Percentiles rank a stretch among this genome's conserved stretches.
phyloP scores from a whole-genome alignment of 176 grass and related monocot genomes.

The Carex littledalei region DNA sequence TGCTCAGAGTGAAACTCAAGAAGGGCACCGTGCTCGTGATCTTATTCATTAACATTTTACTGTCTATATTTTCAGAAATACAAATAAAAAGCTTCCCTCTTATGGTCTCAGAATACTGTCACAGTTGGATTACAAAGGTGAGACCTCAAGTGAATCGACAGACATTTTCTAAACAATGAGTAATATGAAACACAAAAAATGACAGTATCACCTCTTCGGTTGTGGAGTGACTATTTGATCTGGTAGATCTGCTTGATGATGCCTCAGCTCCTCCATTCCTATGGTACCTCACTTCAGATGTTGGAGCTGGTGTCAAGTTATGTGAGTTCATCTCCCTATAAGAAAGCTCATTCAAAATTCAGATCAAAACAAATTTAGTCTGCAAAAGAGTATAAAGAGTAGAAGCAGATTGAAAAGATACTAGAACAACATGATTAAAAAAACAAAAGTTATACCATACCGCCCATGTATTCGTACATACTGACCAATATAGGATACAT shows the following conservation, averaged over 20 bases:
- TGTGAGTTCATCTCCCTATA: slow-evolving; percentile 19
- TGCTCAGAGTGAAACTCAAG: background rate
- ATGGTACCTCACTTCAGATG: background rate
- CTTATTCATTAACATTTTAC: background rate
- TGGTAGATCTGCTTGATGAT: background rate
- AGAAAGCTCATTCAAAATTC: background rate
- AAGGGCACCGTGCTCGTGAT: background rate
- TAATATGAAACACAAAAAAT: background rate
- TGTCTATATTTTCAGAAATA: background rate
- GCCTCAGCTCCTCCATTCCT: background rate
- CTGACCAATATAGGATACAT: background rate
- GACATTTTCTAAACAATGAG: background rate
- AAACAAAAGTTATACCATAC: background rate
- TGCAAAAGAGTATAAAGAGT: background rate
- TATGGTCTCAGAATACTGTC: background rate
- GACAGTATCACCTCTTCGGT: background rate
- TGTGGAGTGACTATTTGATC: slow-evolving; percentile 1
- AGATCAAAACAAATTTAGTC: background rate
- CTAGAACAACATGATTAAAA: background rate
- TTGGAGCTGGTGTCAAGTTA: background rate
- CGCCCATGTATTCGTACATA: no score
- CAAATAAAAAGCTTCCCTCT: background rate
- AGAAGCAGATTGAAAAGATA: background rate
- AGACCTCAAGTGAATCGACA: background rate
- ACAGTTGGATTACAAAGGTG: background rate